Conservation (phyloP, 176 grass and related monocot genomes). For the Musa beccarii region DNA sequence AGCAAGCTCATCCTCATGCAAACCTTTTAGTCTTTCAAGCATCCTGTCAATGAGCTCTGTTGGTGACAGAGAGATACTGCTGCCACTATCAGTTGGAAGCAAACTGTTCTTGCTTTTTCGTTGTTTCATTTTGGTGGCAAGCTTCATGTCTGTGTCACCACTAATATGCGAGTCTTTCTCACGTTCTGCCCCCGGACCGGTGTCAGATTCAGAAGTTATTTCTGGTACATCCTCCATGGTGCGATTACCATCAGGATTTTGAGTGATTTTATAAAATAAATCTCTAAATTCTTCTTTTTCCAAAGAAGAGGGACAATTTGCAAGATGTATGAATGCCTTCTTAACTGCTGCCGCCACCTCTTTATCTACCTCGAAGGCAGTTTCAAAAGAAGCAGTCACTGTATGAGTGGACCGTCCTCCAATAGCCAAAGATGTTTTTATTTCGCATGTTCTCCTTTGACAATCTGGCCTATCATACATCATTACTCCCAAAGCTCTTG, state of each 20-base stretch:
- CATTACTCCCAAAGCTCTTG: conserved; percentile 75
- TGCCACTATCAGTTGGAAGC: conserved; percentile 28
- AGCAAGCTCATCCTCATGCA: conserved; percentile 70
- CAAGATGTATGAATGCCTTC: conserved; percentile 58
- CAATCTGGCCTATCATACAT: conserved; percentile 89
- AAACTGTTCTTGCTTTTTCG: conserved; percentile 17
- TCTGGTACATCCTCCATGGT: conserved; percentile 12
- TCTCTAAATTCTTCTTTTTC: conserved; percentile 72
- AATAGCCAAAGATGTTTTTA: conserved; percentile 40
- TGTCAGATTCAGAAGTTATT: conserved; percentile 25
- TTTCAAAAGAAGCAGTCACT: conserved; percentile 80
- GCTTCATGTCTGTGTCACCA: conserved; percentile 12
- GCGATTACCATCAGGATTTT: conserved; percentile 59
- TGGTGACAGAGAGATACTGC: conserved; percentile 20
- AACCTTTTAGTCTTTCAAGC: conserved; percentile 65
- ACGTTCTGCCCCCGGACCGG: background rate
- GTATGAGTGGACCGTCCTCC: conserved; percentile 61
- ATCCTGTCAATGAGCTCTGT: conserved; percentile 45
- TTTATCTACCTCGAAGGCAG: conserved; percentile 82
- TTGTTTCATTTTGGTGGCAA: conserved; percentile 14
- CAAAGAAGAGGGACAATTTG: conserved; percentile 37
- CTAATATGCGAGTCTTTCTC: background rate
- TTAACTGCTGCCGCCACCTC: conserved; percentile 81
- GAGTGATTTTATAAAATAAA: conserved; percentile 62
- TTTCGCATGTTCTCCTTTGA: conserved; percentile 43